Evolutionary conservation across 306 rosid species (phyloP), one percentile per base, ranked within the genome.

Genomic region (Rosa multiflora): DNA sequence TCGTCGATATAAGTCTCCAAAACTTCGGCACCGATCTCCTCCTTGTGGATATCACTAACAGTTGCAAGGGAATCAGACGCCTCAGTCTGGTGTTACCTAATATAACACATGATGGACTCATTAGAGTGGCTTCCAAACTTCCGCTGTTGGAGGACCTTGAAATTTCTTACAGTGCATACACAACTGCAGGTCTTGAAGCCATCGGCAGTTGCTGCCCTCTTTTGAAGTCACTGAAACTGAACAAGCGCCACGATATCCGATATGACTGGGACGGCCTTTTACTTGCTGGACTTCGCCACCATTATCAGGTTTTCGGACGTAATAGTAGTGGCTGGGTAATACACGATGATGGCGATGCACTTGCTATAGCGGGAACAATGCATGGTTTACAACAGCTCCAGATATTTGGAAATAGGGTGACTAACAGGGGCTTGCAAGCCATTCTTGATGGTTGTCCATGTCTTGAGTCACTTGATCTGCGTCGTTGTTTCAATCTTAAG

Each of bases 391-490:
- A 79, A 55, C 85, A 85, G 79, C 89, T 93, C 81, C 91, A 87
- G 81, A 87, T 91, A 77, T 10, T 85, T 46, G 93, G 94, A 76
- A 88, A 87, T 81, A 40, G 39, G 73, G 53, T 93, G 82, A 85
- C 86, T 37, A 80, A 85, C 76, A 75, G 20, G 39, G 97, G 94
- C 29, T 77, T 93, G 82, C 56, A 46, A 53, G 89, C 91, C 70
- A 87, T 91, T 80, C 89, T 93, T 62, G 83, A 85, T 58, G 87
- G 89, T n/a, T 93, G 97, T 86, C 84, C 89, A 67, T 67, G 70
- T 76, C 90, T 93, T 32, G 87, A 87, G 87, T 88, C 89, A 58
- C 93, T 93, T 46, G 94, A 93, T 76, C 73, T 93, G 37, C 88
- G 92, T 2, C 68, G 6, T 4, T 88, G 98, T 74, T 86, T 77